phyloP scores from a whole-genome alignment of 441 rosid genomes.

The Croton setiger region DNA sequence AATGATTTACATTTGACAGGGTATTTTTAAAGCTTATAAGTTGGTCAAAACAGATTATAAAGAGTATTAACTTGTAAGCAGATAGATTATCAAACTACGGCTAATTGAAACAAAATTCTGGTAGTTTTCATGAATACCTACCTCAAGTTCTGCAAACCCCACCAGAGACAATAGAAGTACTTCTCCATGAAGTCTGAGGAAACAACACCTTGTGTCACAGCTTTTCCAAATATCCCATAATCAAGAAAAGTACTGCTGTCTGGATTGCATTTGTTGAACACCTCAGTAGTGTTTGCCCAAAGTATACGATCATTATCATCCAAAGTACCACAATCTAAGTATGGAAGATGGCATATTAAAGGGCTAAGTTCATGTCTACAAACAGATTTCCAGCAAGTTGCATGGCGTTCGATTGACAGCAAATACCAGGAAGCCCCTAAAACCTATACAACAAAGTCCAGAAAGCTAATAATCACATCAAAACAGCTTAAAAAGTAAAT shows the following conservation, averaged over 20 bases:
- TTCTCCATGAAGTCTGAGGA: slow-evolving; percentile 59
- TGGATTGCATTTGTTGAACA: slow-evolving; percentile 62
- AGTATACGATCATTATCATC: slow-evolving; percentile 22
- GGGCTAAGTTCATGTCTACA: slow-evolving; percentile 51
- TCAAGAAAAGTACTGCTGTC: slow-evolving; percentile 27
- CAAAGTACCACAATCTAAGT: slow-evolving; percentile 53
- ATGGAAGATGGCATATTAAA: slow-evolving; percentile 40
- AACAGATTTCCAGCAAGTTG: slow-evolving; percentile 72
- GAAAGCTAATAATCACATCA: slow-evolving; percentile 15
- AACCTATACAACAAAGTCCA: slow-evolving; percentile 58
- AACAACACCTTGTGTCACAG: slow-evolving; percentile 48
- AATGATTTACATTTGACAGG: no score
- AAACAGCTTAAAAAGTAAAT: not conserved
- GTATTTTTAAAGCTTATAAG: no score
- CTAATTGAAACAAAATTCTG: no score
- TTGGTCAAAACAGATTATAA: no score
- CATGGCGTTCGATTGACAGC: slow-evolving; percentile 68
- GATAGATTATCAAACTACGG: no score
- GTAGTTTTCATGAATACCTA: slow-evolving; percentile 21
- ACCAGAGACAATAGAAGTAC: slow-evolving; percentile 84
- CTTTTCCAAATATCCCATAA: slow-evolving; percentile 64
- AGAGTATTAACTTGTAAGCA: no score
- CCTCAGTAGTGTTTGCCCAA: slow-evolving; percentile 56
- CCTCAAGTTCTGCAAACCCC: slow-evolving; percentile 91
- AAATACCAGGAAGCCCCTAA: slow-evolving; percentile 83